phyloP scores from a whole-genome alignment of 768 basidiomycete genomes.

The Russula earlei region DNA sequence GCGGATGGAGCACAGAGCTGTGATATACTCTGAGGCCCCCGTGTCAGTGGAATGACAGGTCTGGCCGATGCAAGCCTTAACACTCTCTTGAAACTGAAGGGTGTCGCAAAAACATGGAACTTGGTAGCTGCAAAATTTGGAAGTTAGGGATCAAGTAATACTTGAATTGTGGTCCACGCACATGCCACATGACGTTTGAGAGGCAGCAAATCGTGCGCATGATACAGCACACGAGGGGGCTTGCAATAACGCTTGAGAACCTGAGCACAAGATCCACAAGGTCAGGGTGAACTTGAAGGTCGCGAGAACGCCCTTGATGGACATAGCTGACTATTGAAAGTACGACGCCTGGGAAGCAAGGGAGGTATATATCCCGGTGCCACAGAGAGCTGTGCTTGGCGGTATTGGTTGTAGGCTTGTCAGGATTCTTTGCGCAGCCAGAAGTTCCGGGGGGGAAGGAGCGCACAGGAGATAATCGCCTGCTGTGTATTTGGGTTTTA shows the following conservation, averaged over 20 bases:
- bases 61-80: background rate
- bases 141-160: background rate
- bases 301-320: no score
- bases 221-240: background rate
- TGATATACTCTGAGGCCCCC: background rate
- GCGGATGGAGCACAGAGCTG: background rate
- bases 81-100: background rate
- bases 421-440: no score
- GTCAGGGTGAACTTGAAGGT: background rate
- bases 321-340: background rate
- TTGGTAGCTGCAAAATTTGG: background rate
- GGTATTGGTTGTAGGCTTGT: no score
- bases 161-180: background rate
- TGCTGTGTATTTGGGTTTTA: no score
- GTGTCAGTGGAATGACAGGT: background rate
- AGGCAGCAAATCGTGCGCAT: background rate
- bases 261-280: background rate
- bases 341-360: background rate
- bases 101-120: background rate
- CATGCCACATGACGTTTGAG: background rate
- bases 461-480: no score
- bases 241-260: background rate
- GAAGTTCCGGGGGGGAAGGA: no score
- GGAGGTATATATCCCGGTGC: no score
- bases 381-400: no score